Percentiles rank a stretch among this genome's conserved stretches.
Conservation (phyloP, 495 filamentous ascomycete species). For the Talaromyces proteolyticus region DNA sequence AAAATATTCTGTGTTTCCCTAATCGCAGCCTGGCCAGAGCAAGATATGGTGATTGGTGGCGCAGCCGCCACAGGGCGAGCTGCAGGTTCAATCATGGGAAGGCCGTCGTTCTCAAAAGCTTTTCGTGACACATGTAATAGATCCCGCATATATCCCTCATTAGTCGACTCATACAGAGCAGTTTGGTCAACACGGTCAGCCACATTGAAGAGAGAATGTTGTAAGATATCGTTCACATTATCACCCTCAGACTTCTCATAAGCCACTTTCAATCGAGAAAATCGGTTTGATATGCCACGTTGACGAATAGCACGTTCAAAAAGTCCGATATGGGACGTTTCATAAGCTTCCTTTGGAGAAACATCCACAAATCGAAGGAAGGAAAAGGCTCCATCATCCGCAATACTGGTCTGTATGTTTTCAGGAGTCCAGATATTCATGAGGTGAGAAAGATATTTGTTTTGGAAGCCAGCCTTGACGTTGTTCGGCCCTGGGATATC, state of each 20-base stretch:
- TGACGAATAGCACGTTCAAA: conserved; percentile 61
- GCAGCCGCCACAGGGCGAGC: conserved; percentile 69
- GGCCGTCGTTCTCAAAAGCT: conserved; percentile 60
- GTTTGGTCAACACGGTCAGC: conserved; percentile 60
- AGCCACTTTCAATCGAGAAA: conserved; percentile 49
- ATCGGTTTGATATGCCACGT: conserved; percentile 32
- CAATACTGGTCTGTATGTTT: conserved; percentile 57
- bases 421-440: conserved; percentile 88
- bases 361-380: conserved; percentile 85
- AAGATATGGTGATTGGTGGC: conserved; percentile 79
- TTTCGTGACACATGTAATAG: conserved; percentile 75
- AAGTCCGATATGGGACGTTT: conserved; percentile 54
- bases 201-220: conserved; percentile 77
- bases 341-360: conserved; percentile 64
- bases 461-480: conserved; percentile 64
- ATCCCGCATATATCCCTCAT: conserved; percentile 63
- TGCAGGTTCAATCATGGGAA: conserved; percentile 73
- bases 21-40: conserved; percentile 58
- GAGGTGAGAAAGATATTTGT: conserved; percentile 65
- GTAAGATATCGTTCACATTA: conserved; percentile 44
- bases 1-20: conserved; percentile 66
- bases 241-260: conserved; percentile 55
- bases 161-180: conserved; percentile 63
- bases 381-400: conserved; percentile 64
- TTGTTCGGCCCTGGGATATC: conserved; percentile 74